Evolutionary conservation across 495 filamentous ascomycete genomes (phyloP).

Genomic region (Bathelium albidoporum): DNA sequence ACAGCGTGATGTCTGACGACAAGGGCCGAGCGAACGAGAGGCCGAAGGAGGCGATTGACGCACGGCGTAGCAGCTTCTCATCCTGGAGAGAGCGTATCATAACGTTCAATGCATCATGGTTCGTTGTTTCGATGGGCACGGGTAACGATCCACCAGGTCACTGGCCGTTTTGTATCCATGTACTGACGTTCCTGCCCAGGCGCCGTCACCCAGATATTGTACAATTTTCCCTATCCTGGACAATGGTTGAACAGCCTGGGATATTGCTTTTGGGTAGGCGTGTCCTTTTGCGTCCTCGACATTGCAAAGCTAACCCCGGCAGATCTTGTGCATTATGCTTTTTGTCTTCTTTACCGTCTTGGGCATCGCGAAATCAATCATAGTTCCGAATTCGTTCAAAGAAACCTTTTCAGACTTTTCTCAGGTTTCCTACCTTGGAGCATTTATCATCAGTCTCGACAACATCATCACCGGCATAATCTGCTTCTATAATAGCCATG

Average conservation of each 20-base stretch:
- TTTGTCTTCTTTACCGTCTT: conserved; percentile 3
- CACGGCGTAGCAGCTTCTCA: background rate
- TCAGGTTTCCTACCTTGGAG: conserved; percentile 1
- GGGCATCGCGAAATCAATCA: background rate
- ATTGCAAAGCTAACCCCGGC: background rate
- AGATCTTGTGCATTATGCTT: conserved; percentile 6
- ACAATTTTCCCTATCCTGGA: conserved; percentile 8
- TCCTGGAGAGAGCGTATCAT: conserved; percentile 6
- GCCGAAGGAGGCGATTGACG: background rate
- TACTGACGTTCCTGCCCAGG: background rate
- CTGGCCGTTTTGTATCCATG: background rate
- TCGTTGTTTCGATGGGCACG: conserved; percentile 7
- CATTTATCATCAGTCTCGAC: conserved; percentile 6
- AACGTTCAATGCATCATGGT: conserved; percentile 8
- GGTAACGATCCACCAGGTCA: background rate
- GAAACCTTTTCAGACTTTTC: conserved; percentile 6
- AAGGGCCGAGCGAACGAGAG: too few species aligned
- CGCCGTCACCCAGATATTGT: background rate
- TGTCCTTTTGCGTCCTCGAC: background rate
- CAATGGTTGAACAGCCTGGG: conserved; percentile 4
- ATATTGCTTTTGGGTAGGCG: conserved; percentile 8
- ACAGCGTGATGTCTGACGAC: too few species aligned
- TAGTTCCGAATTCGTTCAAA: background rate
- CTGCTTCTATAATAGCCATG: conserved; percentile 4
- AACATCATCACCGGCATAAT: conserved; percentile 7